Evolutionary conservation across 148 eudicot genomes (phyloP).

Genomic region (Limonium bicolor): DNA sequence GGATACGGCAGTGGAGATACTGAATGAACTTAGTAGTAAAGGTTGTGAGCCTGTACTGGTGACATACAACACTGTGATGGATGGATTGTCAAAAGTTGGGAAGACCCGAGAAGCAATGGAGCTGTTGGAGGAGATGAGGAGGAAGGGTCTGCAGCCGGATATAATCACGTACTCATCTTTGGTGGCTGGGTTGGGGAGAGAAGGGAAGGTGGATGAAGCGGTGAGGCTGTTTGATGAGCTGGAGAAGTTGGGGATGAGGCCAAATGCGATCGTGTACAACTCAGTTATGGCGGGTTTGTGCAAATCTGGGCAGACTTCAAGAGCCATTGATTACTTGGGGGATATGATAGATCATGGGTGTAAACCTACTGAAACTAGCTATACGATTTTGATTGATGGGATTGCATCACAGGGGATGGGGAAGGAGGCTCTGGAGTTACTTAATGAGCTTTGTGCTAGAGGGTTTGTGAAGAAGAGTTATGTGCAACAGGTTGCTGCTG

Average conservation of each 20-base stretch:
- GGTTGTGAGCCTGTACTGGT: constrained; percentile 52
- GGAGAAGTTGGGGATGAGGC: constrained; percentile 31
- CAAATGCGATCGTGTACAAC: constrained; percentile 42
- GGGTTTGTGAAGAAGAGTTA: constrained; percentile 45
- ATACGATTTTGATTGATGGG: constrained; percentile 39
- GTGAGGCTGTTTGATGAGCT: constrained; percentile 28
- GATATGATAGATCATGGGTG: constrained; percentile 44
- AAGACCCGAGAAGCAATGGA: constrained; percentile 29
- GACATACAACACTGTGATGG: constrained; percentile 55
- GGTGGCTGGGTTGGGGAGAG: constrained; percentile 40
- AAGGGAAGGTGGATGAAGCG: constrained; percentile 45
- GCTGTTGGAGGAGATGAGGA: constrained; percentile 38
- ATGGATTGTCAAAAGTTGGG: constrained; percentile 37
- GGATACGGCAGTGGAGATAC: constrained; percentile 41
- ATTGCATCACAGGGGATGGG: constrained; percentile 44
- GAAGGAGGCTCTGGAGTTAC: constrained; percentile 33
- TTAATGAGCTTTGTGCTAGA: constrained; percentile 29
- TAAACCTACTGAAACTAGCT: constrained; percentile 44
- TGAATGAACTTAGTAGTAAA: constrained; percentile 40
- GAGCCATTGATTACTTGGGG: constrained; percentile 42
- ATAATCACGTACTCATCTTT: constrained; percentile 37
- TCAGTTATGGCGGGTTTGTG: constrained; percentile 46
- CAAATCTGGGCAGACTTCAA: constrained; percentile 35
- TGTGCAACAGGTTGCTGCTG: constrained; percentile 31
- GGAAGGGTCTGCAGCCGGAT: constrained; percentile 42